These are phyloP conservation scores for Gonapodya sp. DNA, from an alignment of 192 early-diverging fungal species.

Conservation along the genomic window DNA sequence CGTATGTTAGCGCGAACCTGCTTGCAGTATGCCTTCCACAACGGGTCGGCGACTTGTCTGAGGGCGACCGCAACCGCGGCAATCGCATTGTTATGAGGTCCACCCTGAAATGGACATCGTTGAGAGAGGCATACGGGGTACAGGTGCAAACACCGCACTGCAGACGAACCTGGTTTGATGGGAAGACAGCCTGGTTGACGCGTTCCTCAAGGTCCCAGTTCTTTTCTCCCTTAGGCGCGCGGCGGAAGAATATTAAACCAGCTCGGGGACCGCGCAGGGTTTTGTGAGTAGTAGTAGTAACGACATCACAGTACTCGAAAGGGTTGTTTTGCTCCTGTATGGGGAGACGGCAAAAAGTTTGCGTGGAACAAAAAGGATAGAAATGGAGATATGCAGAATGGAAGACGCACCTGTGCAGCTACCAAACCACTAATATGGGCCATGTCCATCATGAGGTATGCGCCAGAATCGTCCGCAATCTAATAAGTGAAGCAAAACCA, in stretches of 20 bases:
- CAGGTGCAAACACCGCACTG: too few relatives aligned
- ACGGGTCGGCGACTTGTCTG: constrained; percentile 90
- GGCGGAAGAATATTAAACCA: constrained; percentile 97
- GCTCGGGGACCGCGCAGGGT: constrained; percentile 98
- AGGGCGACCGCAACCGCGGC: constrained; percentile 94
- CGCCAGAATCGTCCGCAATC: constrained; percentile 92
- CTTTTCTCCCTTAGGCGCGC: constrained; percentile 61
- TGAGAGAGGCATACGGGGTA: background rate
- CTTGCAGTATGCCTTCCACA: constrained; percentile 87
- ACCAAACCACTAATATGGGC: constrained; percentile 97
- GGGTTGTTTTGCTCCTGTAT: constrained; percentile 72
- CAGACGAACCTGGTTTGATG: constrained; percentile 70
- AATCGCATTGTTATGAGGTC: constrained; percentile 99
- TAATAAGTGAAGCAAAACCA: constrained; percentile 11
- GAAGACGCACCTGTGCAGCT: constrained; percentile 43
- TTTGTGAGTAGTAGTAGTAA: constrained; percentile 99
- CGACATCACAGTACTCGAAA: constrained; percentile 96
- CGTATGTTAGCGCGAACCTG: constrained; percentile 92
- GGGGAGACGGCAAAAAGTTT: too few relatives aligned
- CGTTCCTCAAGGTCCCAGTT: constrained; percentile 75
- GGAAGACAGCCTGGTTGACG: constrained; percentile 99
- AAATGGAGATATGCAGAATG: too few relatives aligned
- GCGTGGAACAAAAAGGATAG: too few relatives aligned
- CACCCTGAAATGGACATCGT: constrained; percentile 43
- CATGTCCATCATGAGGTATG: constrained; percentile 97